These are phyloP conservation scores for Triticum monococcum DNA, from an alignment of 176 grass and related monocot genomes.

Conservation along the genomic window DNA sequence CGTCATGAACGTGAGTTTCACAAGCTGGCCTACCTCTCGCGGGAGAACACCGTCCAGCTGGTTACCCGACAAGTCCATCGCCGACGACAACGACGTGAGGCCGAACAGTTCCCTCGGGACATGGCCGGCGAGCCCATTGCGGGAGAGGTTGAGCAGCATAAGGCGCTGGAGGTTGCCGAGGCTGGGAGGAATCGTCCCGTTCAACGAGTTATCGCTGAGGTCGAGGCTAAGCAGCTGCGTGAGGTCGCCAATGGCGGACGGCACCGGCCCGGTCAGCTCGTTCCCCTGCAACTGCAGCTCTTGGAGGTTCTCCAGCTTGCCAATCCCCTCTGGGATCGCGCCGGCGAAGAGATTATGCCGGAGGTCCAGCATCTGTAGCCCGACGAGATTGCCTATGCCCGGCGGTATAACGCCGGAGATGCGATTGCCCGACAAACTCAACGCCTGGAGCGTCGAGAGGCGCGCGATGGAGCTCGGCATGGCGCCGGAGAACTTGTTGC, in stretches of 20 bases:
- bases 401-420: conserved; percentile 34
- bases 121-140: conserved; percentile 4
- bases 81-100: neutral
- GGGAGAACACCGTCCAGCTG: conserved; percentile 36
- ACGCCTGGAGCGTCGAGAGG: conserved; percentile 22
- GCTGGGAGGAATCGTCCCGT: conserved; percentile 20
- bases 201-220: neutral
- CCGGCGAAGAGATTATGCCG: conserved; percentile 23
- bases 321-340: conserved; percentile 33
- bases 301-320: conserved; percentile 41
- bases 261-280: conserved; percentile 28
- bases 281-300: conserved; percentile 24
- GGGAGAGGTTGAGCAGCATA: neutral
- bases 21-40: neutral
- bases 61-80: conserved; percentile 50
- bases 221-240: conserved; percentile 23
- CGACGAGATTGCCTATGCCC: conserved; percentile 8
- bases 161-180: conserved; percentile 9
- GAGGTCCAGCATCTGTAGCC: conserved; percentile 25
- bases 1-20: conserved; percentile 30
- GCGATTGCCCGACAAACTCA: conserved; percentile 33
- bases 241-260: conserved; percentile 34
- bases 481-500: conserved; percentile 19
- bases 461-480: conserved; percentile 20
- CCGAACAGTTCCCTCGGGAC: conserved; percentile 13